Evolutionary conservation across 805 yeast genomes (phyloP).

Genomic region (Cyberlindnera mycetangii): DNA sequence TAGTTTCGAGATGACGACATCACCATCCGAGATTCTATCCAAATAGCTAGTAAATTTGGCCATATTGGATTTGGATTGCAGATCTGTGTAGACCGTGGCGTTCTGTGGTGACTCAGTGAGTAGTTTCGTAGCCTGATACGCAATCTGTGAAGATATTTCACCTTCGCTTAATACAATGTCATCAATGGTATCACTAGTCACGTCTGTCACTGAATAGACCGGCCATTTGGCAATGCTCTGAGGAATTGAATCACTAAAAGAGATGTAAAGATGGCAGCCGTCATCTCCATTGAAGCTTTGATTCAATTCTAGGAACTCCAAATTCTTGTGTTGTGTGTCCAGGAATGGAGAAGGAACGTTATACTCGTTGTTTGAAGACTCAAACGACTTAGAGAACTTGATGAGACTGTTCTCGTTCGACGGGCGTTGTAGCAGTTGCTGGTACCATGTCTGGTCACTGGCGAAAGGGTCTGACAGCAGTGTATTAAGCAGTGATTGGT

Average conservation of each 20-base stretch:
- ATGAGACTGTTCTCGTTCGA: slow-evolving; percentile 11
- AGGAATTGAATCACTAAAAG: slow-evolving; percentile 18
- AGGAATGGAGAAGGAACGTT: slow-evolving; percentile 31
- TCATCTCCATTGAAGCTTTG: slow-evolving; percentile 15
- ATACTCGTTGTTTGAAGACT: slow-evolving; percentile 18
- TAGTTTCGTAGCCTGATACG: slow-evolving; percentile 23
- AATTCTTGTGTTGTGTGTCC: slow-evolving; percentile 1
- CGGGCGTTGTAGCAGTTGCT: slow-evolving; percentile 13
- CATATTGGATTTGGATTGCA: slow-evolving; percentile 26
- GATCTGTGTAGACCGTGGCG: slow-evolving; percentile 27
- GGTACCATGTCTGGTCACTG: slow-evolving; percentile 31
- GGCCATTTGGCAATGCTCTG: slow-evolving; percentile 19
- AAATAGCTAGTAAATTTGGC: slow-evolving; percentile 16
- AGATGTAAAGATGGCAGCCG: slow-evolving; percentile 31
- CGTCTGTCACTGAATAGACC: slow-evolving; percentile 20
- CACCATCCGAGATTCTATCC: slow-evolving; percentile 17
- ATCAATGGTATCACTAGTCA: slow-evolving; percentile 3
- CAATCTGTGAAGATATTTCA: slow-evolving; percentile 27
- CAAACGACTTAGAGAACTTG: slow-evolving; percentile 24
- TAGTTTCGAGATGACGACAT: slow-evolving; percentile 17
- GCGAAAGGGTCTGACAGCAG: slow-evolving; percentile 33
- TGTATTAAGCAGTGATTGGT: slow-evolving; percentile 26
- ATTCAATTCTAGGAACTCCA: slow-evolving; percentile 30
- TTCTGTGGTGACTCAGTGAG: slow-evolving; percentile 30
- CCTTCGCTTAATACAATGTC: slow-evolving; percentile 17